These are phyloP conservation scores for Coemansia guatemalensis DNA, from an alignment of 192 early-diverging fungal species.

Conservation along the genomic window DNA sequence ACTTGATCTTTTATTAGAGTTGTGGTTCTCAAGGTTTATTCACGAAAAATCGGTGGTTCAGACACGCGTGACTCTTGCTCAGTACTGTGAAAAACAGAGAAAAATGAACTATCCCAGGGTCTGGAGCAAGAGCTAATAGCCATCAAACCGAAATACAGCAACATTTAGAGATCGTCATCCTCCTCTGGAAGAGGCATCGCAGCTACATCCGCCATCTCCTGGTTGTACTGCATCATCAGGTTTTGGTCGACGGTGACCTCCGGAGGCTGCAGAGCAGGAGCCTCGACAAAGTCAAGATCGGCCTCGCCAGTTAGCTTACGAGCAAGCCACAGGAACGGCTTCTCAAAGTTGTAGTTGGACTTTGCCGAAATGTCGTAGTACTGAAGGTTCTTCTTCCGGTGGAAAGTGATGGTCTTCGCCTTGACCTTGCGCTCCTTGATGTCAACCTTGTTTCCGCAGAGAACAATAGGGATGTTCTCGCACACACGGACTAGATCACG, in stretches of 20 bases:
- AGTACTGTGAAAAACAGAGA: conserved; percentile 4
- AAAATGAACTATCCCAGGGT: not conserved
- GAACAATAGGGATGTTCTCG: conserved; percentile 99
- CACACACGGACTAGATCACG: conserved; percentile 98
- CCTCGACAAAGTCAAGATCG: conserved; percentile 95
- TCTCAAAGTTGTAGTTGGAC: conserved; percentile 99
- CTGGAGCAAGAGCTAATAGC: not conserved
- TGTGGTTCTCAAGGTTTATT: not conserved
- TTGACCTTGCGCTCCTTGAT: conserved; percentile 99
- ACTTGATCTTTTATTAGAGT: no score
- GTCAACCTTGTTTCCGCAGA: conserved; percentile 99
- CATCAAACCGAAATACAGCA: not conserved
- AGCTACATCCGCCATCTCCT: conserved; percentile 77
- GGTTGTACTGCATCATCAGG: conserved; percentile 76
- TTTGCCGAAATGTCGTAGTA: conserved; percentile 99
- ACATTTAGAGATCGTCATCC: conserved; percentile 62
- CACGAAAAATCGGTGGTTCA: not conserved
- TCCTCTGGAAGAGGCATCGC: conserved; percentile 84
- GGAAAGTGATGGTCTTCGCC: conserved; percentile 99
- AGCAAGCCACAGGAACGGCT: conserved; percentile 99
- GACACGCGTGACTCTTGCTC: not conserved
- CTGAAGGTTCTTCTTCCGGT: conserved; percentile 99
- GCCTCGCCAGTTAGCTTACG: conserved; percentile 95
- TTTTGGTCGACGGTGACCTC: conserved; percentile 83
- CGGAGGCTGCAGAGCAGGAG: conserved; percentile 94